A percentile compares a stretch with the other conserved stretches of the same genome.
Evolutionary conservation across 352 stramenopile genomes (phyloP).

Genomic region (Pythium folliculosum): DNA sequence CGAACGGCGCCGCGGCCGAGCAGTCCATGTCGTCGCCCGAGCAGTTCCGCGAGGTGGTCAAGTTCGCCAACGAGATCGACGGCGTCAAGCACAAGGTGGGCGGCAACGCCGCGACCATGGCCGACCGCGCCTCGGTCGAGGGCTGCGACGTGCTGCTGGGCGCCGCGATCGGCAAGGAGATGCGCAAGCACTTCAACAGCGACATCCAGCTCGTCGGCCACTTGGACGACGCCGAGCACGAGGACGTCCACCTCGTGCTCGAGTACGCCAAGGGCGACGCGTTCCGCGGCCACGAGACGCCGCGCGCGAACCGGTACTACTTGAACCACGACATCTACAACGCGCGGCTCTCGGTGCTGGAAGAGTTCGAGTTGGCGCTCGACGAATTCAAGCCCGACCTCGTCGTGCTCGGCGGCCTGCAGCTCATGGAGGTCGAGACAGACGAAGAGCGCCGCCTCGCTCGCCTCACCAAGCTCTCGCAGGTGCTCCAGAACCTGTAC

Average conservation of each 20-base stretch:
- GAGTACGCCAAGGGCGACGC: conserved; percentile 72
- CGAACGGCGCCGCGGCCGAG: conserved; percentile 71
- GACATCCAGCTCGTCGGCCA: conserved; percentile 70
- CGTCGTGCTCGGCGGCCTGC: conserved; percentile 80
- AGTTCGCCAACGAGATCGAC: conserved; percentile 57
- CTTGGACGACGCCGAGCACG: conserved; percentile 56
- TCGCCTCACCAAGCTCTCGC: conserved; percentile 61
- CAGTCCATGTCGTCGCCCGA: conserved; percentile 81
- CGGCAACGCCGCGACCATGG: conserved; percentile 82
- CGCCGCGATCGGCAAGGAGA: conserved; percentile 74
- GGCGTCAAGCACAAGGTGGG: conserved; percentile 70
- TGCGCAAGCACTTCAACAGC: conserved; percentile 64
- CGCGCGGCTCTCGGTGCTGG: conserved; percentile 70
- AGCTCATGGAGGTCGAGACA: conserved; percentile 84
- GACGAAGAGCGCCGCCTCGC: conserved; percentile 51
- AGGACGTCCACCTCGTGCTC: conserved; percentile 82
- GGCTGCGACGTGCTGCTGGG: conserved; percentile 71
- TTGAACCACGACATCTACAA: conserved; percentile 89
- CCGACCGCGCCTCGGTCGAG: conserved; percentile 66
- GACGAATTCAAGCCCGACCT: conserved; percentile 64
- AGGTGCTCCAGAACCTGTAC: conserved; percentile 74
- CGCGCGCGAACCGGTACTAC: conserved; percentile 82
- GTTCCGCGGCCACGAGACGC: conserved; percentile 62
- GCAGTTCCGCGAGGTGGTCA: conserved; percentile 75
- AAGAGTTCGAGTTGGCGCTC: conserved; percentile 70